Conservation (phyloP, 2,329 filamentous ascomycete genomes). For the Aspergillus fumigatus region DNA sequence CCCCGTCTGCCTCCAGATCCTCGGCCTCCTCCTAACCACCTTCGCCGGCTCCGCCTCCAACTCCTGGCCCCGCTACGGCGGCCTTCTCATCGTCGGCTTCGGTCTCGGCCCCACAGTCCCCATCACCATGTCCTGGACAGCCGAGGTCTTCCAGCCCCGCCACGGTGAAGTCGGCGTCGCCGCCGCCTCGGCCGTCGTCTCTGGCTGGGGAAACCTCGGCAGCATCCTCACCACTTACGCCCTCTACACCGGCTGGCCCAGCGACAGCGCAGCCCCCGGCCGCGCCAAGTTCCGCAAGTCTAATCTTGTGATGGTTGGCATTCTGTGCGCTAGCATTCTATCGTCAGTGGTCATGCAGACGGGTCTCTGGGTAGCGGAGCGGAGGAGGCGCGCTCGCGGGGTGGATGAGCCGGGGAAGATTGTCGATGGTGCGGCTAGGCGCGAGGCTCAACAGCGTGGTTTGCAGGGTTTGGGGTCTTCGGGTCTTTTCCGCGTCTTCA, state of each 20-base stretch:
- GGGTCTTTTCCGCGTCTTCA: constrained; percentile 4
- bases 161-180: constrained; percentile 90
- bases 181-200: constrained; percentile 78
- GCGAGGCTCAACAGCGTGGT: constrained; percentile 34
- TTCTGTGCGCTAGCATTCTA: constrained; percentile 71
- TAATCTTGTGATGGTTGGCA: constrained; percentile 84
- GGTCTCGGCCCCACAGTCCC: constrained; percentile 86
- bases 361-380: constrained; percentile 50
- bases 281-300: constrained; percentile 72
- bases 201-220: constrained; percentile 79
- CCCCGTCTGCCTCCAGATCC: constrained; percentile 73
- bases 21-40: constrained; percentile 72
- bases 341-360: constrained; percentile 62
- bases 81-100: constrained; percentile 84
- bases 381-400: constrained; percentile 4
- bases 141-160: constrained; percentile 81
- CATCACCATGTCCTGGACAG: constrained; percentile 91
- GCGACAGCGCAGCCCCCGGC: constrained; percentile 61
- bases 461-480: constrained; percentile 28
- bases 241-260: constrained; percentile 80
- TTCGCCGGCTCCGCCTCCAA: constrained; percentile 59
- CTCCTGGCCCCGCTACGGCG: constrained; percentile 81
- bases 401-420: constrained; percentile 7
- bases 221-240: constrained; percentile 86
- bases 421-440: constrained; percentile 32